Percentiles rank a stretch among this genome's conserved stretches.
These are phyloP conservation scores for Casuarina equisetifolia DNA, from an alignment of 306 rosid genomes.

Conservation along the genomic window DNA sequence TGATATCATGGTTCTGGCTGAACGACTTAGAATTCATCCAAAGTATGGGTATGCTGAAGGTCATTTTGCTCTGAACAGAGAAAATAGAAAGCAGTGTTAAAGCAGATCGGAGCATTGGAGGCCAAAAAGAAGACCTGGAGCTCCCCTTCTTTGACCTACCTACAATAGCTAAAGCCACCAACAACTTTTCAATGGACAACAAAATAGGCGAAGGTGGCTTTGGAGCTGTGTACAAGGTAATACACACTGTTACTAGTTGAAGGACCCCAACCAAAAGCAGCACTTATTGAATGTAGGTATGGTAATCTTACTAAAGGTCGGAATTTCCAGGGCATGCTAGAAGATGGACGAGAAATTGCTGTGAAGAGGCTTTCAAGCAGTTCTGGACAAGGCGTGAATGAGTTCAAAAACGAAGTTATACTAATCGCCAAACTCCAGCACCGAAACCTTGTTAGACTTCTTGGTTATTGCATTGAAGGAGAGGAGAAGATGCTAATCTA, in stretches of 20 bases:
- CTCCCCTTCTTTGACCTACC: constrained; percentile 44
- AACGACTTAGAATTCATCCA: not conserved
- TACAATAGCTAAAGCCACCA: constrained; percentile 44
- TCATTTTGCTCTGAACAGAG: not conserved
- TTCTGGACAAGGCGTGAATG: constrained; percentile 46
- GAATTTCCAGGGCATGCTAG: constrained; percentile 40
- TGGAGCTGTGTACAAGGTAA: constrained; percentile 56
- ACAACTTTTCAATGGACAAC: constrained; percentile 36
- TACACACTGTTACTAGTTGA: not conserved
- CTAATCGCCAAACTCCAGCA: constrained; percentile 53
- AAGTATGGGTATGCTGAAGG: not conserved
- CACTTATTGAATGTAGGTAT: not conserved
- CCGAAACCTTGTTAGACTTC: constrained; percentile 53
- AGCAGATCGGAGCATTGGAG: constrained; percentile 25
- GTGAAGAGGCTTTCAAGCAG: constrained; percentile 49
- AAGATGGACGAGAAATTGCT: constrained; percentile 49
- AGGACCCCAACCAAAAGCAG: not conserved
- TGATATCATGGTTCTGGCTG: not conserved
- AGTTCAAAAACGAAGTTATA: constrained; percentile 51
- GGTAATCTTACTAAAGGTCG: not conserved
- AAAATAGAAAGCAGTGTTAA: constrained; percentile 14
- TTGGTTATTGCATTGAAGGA: constrained; percentile 47
- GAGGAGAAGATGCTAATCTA: constrained; percentile 45
- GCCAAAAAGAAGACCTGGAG: constrained; percentile 47
- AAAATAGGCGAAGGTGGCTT: constrained; percentile 65